A percentile compares a stretch with the other conserved stretches of the same genome.
Conservation (phyloP, 225 moss, liverwort and hornwort species). For the Ulota crispa region DNA sequence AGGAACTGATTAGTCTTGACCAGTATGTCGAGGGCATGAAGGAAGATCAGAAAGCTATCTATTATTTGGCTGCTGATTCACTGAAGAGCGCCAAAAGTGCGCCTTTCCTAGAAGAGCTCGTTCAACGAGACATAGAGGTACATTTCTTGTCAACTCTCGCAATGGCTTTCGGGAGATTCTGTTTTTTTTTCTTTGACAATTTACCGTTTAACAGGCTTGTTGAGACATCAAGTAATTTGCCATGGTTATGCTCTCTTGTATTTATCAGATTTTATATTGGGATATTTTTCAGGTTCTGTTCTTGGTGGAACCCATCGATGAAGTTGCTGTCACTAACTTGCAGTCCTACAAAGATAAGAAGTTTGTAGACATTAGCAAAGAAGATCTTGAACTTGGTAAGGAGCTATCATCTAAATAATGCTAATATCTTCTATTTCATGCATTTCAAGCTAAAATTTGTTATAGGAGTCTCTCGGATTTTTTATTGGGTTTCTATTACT, state of each 20-base stretch:
- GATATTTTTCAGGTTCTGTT: constrained; percentile 73
- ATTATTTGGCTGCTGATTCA: constrained; percentile 89
- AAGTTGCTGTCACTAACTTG: constrained; percentile 87
- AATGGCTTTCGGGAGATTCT: background rate
- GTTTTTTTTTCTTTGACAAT: background rate
- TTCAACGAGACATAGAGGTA: constrained; percentile 85
- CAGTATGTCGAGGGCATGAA: constrained; percentile 84
- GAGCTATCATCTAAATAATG: background rate
- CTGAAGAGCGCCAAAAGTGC: constrained; percentile 95
- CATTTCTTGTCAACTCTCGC: constrained; percentile 3
- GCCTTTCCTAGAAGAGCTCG: constrained; percentile 85
- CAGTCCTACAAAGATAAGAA: constrained; percentile 88
- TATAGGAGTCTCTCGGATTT: background rate
- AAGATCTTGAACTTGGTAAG: constrained; percentile 92
- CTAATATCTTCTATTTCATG: background rate
- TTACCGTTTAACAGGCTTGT: background rate
- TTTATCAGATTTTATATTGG: background rate
- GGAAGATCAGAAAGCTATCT: constrained; percentile 74
- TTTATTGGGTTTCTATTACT: no score
- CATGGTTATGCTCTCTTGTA: background rate
- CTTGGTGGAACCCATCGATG: constrained; percentile 93
- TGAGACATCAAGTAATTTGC: background rate
- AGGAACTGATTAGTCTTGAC: constrained; percentile 77
- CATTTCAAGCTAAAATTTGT: background rate
- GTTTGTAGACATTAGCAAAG: constrained; percentile 96